Evolutionary conservation across 2,329 filamentous ascomycete genomes (phyloP).

Genomic region (Cladophialophora exuberans): DNA sequence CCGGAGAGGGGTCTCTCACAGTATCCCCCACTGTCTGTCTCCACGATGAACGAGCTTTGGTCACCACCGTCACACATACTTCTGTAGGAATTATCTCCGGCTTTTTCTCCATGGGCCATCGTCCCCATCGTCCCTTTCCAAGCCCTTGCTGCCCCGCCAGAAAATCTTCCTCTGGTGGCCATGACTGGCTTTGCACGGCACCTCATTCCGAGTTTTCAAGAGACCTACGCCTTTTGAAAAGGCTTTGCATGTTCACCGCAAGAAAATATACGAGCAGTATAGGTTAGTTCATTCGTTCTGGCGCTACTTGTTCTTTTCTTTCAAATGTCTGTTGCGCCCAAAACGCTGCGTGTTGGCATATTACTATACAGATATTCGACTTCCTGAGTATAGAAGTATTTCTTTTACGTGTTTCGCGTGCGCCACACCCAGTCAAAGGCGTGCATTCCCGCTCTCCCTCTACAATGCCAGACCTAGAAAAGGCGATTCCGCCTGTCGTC

Average conservation of each 20-base stretch:
- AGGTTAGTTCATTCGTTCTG: background rate
- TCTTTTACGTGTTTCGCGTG: background rate
- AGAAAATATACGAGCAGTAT: background rate
- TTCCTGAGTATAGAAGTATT: background rate
- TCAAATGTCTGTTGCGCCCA: background rate
- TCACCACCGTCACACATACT: no score
- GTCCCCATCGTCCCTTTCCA: no score
- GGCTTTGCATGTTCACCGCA: constrained; percentile 1
- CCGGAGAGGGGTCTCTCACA: no score
- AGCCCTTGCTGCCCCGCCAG: no score
- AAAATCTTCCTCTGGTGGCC: no score
- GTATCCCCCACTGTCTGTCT: no score
- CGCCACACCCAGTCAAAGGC: background rate
- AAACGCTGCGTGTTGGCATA: background rate
- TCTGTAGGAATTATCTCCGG: no score
- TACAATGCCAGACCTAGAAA: constrained; percentile 22
- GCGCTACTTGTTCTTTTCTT: background rate
- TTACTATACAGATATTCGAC: background rate
- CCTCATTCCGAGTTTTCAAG: no score
- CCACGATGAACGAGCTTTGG: no score
- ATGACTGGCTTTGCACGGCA: no score
- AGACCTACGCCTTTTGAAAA: background rate
- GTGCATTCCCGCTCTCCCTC: no score
- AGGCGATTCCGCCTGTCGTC: constrained; percentile 18
- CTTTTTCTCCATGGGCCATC: no score